A percentile compares a stretch with the other conserved stretches of the same genome.
Conservation (phyloP, 495 filamentous ascomycete species). For the Xylaria castorea region DNA sequence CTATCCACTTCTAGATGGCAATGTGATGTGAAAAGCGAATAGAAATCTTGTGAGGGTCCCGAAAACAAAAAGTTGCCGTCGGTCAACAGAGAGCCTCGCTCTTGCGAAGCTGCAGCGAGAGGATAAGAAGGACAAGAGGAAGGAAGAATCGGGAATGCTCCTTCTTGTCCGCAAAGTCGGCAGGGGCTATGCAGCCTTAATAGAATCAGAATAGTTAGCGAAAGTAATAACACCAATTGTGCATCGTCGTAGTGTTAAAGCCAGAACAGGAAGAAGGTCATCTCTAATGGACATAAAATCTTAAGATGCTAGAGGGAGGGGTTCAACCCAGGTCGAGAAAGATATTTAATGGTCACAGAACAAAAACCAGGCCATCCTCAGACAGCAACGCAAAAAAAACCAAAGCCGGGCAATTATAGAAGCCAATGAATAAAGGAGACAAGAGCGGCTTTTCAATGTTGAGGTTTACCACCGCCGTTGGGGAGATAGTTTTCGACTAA, state of each 20-base stretch:
- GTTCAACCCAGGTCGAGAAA: not conserved
- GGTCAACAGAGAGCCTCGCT: not conserved
- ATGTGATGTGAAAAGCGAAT: not conserved
- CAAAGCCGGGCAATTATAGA: not conserved
- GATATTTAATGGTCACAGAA: not conserved
- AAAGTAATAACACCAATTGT: not conserved
- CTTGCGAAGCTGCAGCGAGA: not conserved
- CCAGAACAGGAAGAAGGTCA: not conserved
- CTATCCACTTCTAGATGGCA: not conserved
- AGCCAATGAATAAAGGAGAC: not conserved
- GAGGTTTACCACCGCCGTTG: not conserved
- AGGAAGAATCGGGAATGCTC: not conserved
- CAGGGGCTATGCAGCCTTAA: not conserved
- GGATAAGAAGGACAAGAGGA: not conserved
- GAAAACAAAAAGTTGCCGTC: not conserved
- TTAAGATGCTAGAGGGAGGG: not conserved
- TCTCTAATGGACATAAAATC: not conserved
- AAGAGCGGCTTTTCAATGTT: not conserved
- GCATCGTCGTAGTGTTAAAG: not conserved
- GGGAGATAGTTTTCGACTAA: constrained; percentile 26
- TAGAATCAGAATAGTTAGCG: not conserved
- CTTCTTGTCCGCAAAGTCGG: not conserved
- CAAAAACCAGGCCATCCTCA: not conserved
- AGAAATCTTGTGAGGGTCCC: not conserved
- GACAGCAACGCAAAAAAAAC: not conserved